phyloP scores from a whole-genome alignment of 2,329 filamentous ascomycete genomes.

The Penicillium italicum region DNA sequence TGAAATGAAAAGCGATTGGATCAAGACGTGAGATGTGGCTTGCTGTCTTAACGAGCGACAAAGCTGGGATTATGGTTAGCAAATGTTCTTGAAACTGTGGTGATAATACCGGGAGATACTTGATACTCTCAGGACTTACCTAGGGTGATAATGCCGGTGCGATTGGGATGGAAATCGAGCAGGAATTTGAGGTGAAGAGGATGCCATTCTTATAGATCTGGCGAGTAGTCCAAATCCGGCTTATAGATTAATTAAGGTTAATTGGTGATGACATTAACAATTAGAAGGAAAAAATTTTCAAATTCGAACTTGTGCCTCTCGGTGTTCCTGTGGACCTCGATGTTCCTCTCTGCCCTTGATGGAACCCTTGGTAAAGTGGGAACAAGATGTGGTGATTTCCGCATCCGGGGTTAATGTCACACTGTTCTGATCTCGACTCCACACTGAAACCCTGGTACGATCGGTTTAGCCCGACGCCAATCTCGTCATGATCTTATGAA shows the following conservation, averaged over 20 bases:
- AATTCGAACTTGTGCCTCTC: slow-evolving; percentile 10
- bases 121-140: slow-evolving; percentile 2
- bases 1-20: slow-evolving; percentile 15
- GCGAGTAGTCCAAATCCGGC: slow-evolving; percentile 20
- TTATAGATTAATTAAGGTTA: slow-evolving; percentile 1
- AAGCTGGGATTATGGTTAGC: slow-evolving; percentile 13
- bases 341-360: slow-evolving; percentile 14
- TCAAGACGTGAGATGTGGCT: slow-evolving; percentile 9
- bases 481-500: background rate
- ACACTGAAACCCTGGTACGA: background rate
- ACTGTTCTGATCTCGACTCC: slow-evolving; percentile 6
- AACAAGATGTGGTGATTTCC: slow-evolving; percentile 15
- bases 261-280: slow-evolving; percentile 18
- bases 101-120: no score
- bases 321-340: slow-evolving; percentile 11
- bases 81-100: background rate
- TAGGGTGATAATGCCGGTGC: slow-evolving; percentile 2
- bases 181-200: background rate
- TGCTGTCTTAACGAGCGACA: slow-evolving; percentile 24
- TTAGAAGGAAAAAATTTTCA: slow-evolving; percentile 2
- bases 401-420: slow-evolving; percentile 26
- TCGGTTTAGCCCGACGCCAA: background rate
- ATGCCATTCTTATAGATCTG: slow-evolving; percentile 21
- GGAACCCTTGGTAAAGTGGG: slow-evolving; percentile 8
- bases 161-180: background rate